Evolutionary conservation across 371 early-diverging fungal species (phyloP), one percentile per base, ranked within the genome.

Genomic region (Ecytonucleospora hepatopenaei): DNA sequence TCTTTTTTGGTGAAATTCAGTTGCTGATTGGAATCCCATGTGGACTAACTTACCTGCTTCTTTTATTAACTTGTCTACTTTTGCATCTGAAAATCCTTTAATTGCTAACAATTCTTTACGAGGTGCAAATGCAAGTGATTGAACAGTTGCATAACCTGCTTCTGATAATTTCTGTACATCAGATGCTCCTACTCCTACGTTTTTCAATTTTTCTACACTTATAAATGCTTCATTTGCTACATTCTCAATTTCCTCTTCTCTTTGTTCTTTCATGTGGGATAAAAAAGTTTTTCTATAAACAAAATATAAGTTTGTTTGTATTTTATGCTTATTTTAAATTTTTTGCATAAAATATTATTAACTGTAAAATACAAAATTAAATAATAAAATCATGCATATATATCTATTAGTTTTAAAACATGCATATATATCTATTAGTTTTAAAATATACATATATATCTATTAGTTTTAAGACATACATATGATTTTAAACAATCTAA

Each of bases 21-120:
- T 86, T 0, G 98, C 98, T 0, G 94, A 90, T 2, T 89, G 88
- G 78, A 97, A 97, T 1, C 95, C 94, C 85, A 95, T 86, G 2
- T 92, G 91, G 2, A 96, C 88, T 4, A 92, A 74, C 76, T 89
- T 92, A 8, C 87, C 80, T 28, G 94, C 95, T 84, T 94, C 96
- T 30, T 84, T 81, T 23, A 95, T 73, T n/a, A 97, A 83, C 74
- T 93, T 92, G 72, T 96, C 97, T 4, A 90, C 94, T 74, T 97
- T 97, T 31, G 87, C 85, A 77, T 97, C 98, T 0, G 92, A 90
- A 71, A 96, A 89, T 54, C 98, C 98, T 79, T 94, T 95, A 73
- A 97, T 88, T 15, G 82, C 78, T 12, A 94, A 75, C 17, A 97
- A 80, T 48, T 82, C 78, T 78, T 93, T 94, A 72, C 90, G 89